A percentile compares a stretch with the other conserved stretches of the same genome.
Evolutionary conservation across 2,329 filamentous ascomycete species (phyloP).

Genomic region (Penicillium sp.): DNA sequence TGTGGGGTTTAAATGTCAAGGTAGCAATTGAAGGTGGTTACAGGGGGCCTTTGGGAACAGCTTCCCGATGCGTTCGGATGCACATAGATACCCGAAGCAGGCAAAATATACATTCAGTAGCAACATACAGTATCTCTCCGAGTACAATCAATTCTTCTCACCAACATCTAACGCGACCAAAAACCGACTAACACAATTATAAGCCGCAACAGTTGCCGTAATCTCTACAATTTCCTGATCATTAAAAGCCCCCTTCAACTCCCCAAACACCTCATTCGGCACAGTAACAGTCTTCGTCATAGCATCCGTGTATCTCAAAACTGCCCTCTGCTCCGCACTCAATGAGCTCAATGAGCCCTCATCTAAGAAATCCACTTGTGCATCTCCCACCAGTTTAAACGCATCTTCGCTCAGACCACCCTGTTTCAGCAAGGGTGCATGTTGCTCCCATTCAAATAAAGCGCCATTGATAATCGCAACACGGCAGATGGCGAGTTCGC

Average conservation of each 20-base stretch:
- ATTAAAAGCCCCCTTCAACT: slow-evolving; percentile 61
- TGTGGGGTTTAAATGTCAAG: too few relatives aligned
- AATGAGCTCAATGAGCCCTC: slow-evolving; percentile 39
- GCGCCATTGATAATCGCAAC: slow-evolving; percentile 78
- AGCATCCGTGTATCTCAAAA: slow-evolving; percentile 73
- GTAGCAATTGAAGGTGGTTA: too few relatives aligned
- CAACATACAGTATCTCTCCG: not conserved
- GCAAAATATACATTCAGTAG: not conserved
- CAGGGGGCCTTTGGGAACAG: too few relatives aligned
- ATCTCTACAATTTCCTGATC: slow-evolving; percentile 79
- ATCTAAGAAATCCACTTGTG: slow-evolving; percentile 29
- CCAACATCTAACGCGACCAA: slow-evolving; percentile 73
- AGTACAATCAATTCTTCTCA: slow-evolving; percentile 34
- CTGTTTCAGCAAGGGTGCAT: slow-evolving; percentile 69
- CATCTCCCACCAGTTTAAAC: slow-evolving; percentile 35
- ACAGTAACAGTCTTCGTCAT: slow-evolving; percentile 78
- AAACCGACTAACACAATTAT: slow-evolving; percentile 84
- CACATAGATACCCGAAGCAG: not conserved
- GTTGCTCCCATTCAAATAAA: slow-evolving; percentile 83
- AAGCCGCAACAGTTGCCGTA: slow-evolving; percentile 74
- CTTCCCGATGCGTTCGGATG: not conserved
- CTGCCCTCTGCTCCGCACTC: slow-evolving; percentile 64
- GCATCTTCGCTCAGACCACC: slow-evolving; percentile 55
- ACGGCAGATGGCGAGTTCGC: slow-evolving; percentile 77
- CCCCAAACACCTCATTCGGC: slow-evolving; percentile 65